Percentiles rank a stretch among this genome's conserved stretches.
phyloP scores from a whole-genome alignment of 768 basidiomycete species.

The Mrakia frigida region DNA sequence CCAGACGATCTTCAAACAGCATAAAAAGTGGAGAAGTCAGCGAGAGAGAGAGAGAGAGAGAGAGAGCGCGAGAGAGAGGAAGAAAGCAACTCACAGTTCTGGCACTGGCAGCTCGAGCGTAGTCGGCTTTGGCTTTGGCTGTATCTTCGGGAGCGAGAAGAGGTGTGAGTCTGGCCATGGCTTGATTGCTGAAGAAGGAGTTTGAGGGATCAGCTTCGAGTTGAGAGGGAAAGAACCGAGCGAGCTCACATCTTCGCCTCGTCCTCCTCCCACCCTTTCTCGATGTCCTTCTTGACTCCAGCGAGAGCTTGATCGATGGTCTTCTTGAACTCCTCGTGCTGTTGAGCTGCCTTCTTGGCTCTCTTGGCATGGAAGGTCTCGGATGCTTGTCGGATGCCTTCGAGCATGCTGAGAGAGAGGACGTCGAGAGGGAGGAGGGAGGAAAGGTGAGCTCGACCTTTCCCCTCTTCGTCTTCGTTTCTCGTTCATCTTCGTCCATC shows the following conservation, averaged over 20 bases:
- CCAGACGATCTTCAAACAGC: not conserved
- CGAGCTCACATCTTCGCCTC: not conserved
- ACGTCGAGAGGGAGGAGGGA: not conserved
- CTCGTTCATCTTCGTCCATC: too few relatives aligned
- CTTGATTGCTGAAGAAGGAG: not conserved
- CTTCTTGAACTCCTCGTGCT: constrained; percentile 14
- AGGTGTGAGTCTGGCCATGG: not conserved
- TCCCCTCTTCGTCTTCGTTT: too few relatives aligned
- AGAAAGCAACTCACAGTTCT: not conserved
- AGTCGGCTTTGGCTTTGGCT: not conserved
- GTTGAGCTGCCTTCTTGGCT: not conserved
- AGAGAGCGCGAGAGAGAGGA: not conserved
- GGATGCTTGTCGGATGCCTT: not conserved
- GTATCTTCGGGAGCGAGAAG: constrained; percentile 5
- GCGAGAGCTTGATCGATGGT: not conserved
- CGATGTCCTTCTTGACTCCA: not conserved
- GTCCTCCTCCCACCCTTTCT: constrained; percentile 3
- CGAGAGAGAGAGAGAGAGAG: not conserved
- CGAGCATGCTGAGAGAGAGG: not conserved
- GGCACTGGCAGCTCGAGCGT: not conserved
- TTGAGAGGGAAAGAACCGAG: not conserved
- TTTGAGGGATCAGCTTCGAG: too few relatives aligned
- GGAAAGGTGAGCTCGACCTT: not conserved
- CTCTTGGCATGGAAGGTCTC: constrained; percentile 5
- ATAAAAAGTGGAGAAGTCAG: not conserved